These are phyloP conservation scores for Lentinula lateritia DNA, from an alignment of 768 basidiomycete species.

Conservation along the genomic window DNA sequence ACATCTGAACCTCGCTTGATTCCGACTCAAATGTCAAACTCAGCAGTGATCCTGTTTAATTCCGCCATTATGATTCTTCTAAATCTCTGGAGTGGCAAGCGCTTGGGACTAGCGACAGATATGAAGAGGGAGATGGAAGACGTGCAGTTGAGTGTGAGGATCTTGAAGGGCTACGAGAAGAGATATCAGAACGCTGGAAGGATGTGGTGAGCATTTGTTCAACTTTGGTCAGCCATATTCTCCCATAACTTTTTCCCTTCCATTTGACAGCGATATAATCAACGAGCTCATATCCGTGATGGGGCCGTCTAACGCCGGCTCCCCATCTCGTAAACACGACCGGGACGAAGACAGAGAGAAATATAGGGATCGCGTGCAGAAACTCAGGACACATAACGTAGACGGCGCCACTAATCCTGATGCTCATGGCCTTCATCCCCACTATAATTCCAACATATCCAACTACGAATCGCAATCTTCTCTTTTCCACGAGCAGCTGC, in stretches of 20 bases:
- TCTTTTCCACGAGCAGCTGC: not conserved
- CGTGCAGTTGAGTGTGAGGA: conserved; percentile 36
- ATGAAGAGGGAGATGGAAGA: conserved; percentile 43
- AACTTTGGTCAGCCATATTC: not conserved
- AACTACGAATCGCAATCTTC: not conserved
- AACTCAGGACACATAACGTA: not conserved
- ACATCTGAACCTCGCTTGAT: not conserved
- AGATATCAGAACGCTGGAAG: conserved; percentile 35
- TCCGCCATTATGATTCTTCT: conserved; percentile 41
- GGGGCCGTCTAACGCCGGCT: not conserved
- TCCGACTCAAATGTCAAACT: not conserved
- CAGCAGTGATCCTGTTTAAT: conserved; percentile 22
- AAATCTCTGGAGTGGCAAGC: conserved; percentile 44
- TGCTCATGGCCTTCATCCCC: not conserved
- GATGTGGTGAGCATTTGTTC: conserved; percentile 31
- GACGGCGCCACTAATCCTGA: not conserved
- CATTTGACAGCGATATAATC: not conserved
- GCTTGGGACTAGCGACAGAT: conserved; percentile 34
- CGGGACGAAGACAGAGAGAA: not conserved
- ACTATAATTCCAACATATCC: not conserved
- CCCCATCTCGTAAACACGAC: not conserved
- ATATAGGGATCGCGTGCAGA: no score
- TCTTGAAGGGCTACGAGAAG: not conserved
- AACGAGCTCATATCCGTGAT: not conserved
- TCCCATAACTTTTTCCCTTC: not conserved